Conservation (phyloP, 2,329 filamentous ascomycete genomes). For the Hypoxylon sp. region DNA sequence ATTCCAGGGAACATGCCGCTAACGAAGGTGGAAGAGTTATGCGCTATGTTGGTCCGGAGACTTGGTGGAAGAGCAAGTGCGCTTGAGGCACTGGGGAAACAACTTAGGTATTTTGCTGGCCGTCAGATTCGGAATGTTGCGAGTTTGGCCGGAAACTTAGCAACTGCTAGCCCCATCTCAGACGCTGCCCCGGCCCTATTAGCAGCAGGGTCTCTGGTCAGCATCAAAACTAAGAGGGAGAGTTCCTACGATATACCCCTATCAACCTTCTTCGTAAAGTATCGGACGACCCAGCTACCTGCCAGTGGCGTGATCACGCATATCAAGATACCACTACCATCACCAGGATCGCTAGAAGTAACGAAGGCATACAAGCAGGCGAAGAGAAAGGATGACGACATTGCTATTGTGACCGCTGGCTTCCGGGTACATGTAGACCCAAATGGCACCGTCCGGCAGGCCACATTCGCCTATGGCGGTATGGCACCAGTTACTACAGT, state of each 20-base stretch:
- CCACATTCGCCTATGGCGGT: conserved; percentile 88
- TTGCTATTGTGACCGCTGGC: conserved; percentile 93
- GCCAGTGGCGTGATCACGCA: conserved; percentile 85
- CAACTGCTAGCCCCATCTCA: conserved; percentile 92
- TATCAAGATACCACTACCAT: conserved; percentile 80
- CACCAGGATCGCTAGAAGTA: conserved; percentile 79
- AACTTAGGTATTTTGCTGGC: conserved; percentile 92
- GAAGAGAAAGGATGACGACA: conserved; percentile 96
- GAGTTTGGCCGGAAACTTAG: conserved; percentile 90
- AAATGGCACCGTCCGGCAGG: conserved; percentile 76
- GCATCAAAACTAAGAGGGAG: conserved; percentile 80
- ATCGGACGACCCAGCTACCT: conserved; percentile 84
- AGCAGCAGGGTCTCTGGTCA: conserved; percentile 82
- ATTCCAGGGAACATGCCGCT: conserved; percentile 74
- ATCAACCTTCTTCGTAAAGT: conserved; percentile 90
- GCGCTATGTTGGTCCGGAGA: conserved; percentile 83
- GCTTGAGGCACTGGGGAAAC: conserved; percentile 88
- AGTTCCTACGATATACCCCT: conserved; percentile 84
- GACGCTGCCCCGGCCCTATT: conserved; percentile 93
- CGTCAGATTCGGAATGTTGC: conserved; percentile 94
- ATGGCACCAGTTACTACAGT: conserved; percentile 91
- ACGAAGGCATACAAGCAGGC: conserved; percentile 93
- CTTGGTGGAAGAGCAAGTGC: conserved; percentile 79
- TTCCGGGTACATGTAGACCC: conserved; percentile 79
- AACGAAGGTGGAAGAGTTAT: conserved; percentile 90